Conservation (phyloP, 371 early-diverging fungal genomes). For the Umbelopsis sp. region DNA sequence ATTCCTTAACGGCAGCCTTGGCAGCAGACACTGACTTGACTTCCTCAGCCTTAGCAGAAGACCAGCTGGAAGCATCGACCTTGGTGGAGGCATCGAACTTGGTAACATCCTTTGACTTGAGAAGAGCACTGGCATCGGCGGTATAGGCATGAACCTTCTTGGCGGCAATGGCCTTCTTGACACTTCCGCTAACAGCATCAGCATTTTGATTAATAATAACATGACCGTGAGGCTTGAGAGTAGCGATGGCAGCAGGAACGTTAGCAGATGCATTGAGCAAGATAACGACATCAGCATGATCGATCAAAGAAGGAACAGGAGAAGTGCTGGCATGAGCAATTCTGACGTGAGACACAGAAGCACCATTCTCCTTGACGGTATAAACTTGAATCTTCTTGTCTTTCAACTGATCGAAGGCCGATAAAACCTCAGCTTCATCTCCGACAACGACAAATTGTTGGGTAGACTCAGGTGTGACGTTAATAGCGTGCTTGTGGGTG, state of each 20-base stretch:
- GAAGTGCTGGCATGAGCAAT: slow-evolving; percentile 24
- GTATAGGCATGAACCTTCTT: slow-evolving; percentile 30
- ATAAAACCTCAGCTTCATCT: slow-evolving; percentile 26
- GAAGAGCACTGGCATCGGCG: slow-evolving; percentile 23
- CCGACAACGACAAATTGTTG: slow-evolving; percentile 34
- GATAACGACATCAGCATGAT: slow-evolving; percentile 26
- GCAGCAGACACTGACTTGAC: slow-evolving; percentile 13
- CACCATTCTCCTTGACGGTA: slow-evolving; percentile 20
- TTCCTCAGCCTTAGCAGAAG: slow-evolving; percentile 11
- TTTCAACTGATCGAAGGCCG: slow-evolving; percentile 26
- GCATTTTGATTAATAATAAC: slow-evolving; percentile 26
- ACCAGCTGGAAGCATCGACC: slow-evolving; percentile 26
- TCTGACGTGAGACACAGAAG: slow-evolving; percentile 36
- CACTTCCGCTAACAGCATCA: slow-evolving; percentile 20
- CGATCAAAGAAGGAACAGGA: slow-evolving; percentile 36
- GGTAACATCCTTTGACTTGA: slow-evolving; percentile 30
- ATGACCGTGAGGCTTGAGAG: slow-evolving; percentile 22
- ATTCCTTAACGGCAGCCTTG: neutral
- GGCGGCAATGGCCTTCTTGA: slow-evolving; percentile 28
- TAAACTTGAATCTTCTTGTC: slow-evolving; percentile 36
- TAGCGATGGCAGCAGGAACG: slow-evolving; percentile 23
- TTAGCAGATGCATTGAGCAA: slow-evolving; percentile 22
- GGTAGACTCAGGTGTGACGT: slow-evolving; percentile 13
- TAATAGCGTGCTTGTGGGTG: slow-evolving; percentile 12
- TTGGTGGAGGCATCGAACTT: slow-evolving; percentile 25